Evolutionary conservation across 306 rosid genomes (phyloP), one percentile per base, ranked within the genome.

Genomic region (Abrus pulchellus): DNA sequence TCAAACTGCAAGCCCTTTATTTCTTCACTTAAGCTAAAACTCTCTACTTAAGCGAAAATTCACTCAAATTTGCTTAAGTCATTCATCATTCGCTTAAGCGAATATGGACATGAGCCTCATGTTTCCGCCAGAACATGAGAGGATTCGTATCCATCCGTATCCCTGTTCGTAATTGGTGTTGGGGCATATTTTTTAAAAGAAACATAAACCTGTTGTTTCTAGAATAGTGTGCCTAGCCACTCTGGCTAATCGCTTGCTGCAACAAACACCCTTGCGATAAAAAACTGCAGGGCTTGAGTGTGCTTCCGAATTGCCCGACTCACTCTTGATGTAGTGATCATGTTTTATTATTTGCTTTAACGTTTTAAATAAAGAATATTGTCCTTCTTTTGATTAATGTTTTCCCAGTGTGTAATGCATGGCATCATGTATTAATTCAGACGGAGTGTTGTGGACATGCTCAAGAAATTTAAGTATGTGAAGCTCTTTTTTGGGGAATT

Each of bases 341-440:
- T 20, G 20, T 20, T 20, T 20, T 20, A 20, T 20, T 20, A 20
- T 20, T 20, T 20, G 20, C 20, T 20, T 20, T 20, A 0, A 20
- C 20, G 74, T 70, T 78, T 72, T 36, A 34, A 79, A 56, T 13
- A 47, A 44, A 74, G 10, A 75, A 63, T 44, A 30, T 32, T 85
- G 44, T 60, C 68, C 61, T 94, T 77, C 69, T 74, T 60, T 90
- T 93, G 99, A 94, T 94, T 89, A 97, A 94, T 85, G 94, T 90
- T 77, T 87, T 94, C 85, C 99, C 99, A 8, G 99, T 94, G 62
- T 94, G 99, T 97, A 93, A 83, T 85, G 99, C 99, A 14, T 94
- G 99, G 99, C 97, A 97, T 55, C 97, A 91, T 85, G 99, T 97
- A 56, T 85, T 94, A 84, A 86, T 94, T 85, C 99, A 93, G 85